These are phyloP conservation scores for Aspergillus luchuensis DNA, from an alignment of 2,329 filamentous ascomycete genomes.

Conservation along the genomic window DNA sequence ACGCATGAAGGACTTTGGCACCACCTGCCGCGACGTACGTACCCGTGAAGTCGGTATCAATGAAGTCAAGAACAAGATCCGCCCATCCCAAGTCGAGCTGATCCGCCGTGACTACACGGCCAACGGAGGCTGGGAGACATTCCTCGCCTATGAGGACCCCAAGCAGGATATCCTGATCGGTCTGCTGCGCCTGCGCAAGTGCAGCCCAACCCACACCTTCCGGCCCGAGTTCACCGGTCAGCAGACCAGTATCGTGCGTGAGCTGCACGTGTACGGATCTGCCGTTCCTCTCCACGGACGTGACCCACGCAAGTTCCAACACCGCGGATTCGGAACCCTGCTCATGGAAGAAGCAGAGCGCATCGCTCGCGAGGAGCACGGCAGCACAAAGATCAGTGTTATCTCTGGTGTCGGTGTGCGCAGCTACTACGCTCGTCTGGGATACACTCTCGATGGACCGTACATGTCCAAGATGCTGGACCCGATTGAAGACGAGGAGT, in stretches of 20 bases:
- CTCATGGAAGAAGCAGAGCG: slow-evolving; percentile 98
- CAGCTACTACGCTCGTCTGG: slow-evolving; percentile 90
- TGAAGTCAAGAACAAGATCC: slow-evolving; percentile 98
- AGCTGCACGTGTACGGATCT: slow-evolving; percentile 94
- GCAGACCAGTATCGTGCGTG: slow-evolving; percentile 86
- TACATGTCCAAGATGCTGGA: slow-evolving; percentile 64
- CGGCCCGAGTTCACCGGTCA: slow-evolving; percentile 82
- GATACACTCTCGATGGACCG: slow-evolving; percentile 90
- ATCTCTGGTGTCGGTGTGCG: slow-evolving; percentile 97
- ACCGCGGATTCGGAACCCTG: slow-evolving; percentile 93
- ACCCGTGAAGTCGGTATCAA: slow-evolving; percentile 98
- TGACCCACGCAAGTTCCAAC: slow-evolving; percentile 95
- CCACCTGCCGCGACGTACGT: slow-evolving; percentile 91
- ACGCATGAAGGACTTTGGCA: slow-evolving; percentile 99
- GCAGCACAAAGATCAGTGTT: slow-evolving; percentile 90
- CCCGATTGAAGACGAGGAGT: slow-evolving; percentile 41
- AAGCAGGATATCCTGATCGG: slow-evolving; percentile 98
- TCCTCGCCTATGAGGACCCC: slow-evolving; percentile 95
- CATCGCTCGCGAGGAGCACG: slow-evolving; percentile 91
- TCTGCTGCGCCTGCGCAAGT: slow-evolving; percentile 84
- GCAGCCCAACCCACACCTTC: slow-evolving; percentile 88
- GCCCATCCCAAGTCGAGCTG: slow-evolving; percentile 93
- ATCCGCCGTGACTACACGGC: slow-evolving; percentile 91
- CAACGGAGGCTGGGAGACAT: slow-evolving; percentile 98
- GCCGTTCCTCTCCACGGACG: slow-evolving; percentile 96